These are phyloP conservation scores for Hebeloma cylindrosporum DNA, from an alignment of 768 basidiomycete species.

Conservation along the genomic window DNA sequence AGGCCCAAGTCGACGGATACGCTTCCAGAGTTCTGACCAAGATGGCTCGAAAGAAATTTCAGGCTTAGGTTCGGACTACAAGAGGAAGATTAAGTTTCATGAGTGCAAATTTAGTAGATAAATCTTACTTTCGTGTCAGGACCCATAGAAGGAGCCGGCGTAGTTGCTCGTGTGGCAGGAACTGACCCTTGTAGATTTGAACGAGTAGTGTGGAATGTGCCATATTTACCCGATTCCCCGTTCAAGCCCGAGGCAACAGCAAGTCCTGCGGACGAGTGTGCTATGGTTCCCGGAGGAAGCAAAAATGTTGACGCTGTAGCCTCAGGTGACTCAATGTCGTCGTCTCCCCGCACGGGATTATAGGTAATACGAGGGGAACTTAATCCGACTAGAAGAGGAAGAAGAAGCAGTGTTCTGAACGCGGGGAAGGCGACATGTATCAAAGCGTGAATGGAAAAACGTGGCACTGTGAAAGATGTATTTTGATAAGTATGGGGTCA, in stretches of 20 bases:
- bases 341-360: slow-evolving; percentile 45
- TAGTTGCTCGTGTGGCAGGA: slow-evolving; percentile 54
- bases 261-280: slow-evolving; percentile 51
- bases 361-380: slow-evolving; percentile 66
- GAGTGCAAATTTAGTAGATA: slow-evolving; percentile 1
- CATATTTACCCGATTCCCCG: slow-evolving; percentile 61
- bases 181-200: slow-evolving; percentile 52
- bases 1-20: slow-evolving; percentile 67
- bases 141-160: slow-evolving; percentile 43
- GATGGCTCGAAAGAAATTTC: slow-evolving; percentile 63
- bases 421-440: slow-evolving; percentile 53
- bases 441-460: slow-evolving; percentile 29
- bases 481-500: slow-evolving; percentile 13
- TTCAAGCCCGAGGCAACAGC: slow-evolving; percentile 41
- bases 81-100: slow-evolving; percentile 8
- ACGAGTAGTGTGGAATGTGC: slow-evolving; percentile 61
- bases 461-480: slow-evolving; percentile 21
- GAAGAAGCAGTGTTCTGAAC: slow-evolving; percentile 63
- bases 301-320: slow-evolving; percentile 55
- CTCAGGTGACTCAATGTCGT: slow-evolving; percentile 37
- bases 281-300: slow-evolving; percentile 47
- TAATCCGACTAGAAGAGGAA: slow-evolving; percentile 60
- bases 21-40: slow-evolving; percentile 66
- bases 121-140: slow-evolving; percentile 40
- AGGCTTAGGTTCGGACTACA: slow-evolving; percentile 42